phyloP scores from a whole-genome alignment of 768 basidiomycete genomes.

The Terana coerulea region DNA sequence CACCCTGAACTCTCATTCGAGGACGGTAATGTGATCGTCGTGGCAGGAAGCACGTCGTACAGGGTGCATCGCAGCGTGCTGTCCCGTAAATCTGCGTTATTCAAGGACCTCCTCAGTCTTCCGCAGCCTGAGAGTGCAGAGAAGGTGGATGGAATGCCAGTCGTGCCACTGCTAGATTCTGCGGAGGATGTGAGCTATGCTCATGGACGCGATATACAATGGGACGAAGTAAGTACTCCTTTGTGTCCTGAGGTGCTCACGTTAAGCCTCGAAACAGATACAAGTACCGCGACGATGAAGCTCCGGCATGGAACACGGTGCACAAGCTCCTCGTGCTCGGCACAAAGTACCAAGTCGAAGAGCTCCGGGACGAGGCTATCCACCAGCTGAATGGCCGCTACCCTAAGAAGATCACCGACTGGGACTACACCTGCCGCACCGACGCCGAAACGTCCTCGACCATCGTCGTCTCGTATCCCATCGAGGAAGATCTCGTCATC shows the following conservation, averaged over 20 bases:
- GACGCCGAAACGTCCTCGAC: slow-evolving; percentile 6
- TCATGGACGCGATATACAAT: slow-evolving; percentile 9
- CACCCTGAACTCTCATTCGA: slow-evolving; percentile 3
- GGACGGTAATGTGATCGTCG: slow-evolving; percentile 9
- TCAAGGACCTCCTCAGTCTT: slow-evolving; percentile 9
- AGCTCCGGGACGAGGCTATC: slow-evolving; percentile 9
- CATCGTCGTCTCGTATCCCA: slow-evolving; percentile 9
- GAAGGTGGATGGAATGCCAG: slow-evolving; percentile 7
- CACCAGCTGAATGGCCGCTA: slow-evolving; percentile 9
- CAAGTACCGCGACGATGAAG: slow-evolving; percentile 3
- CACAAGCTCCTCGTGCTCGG: slow-evolving; percentile 7
- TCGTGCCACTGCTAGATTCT: slow-evolving; percentile 4
- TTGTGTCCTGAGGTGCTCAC: neutral
- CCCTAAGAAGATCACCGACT: slow-evolving; percentile 6
- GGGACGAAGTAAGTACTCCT: neutral
- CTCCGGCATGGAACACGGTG: neutral
- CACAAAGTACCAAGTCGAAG: slow-evolving; percentile 11
- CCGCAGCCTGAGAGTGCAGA: slow-evolving; percentile 9
- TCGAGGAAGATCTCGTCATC: slow-evolving; percentile 8
- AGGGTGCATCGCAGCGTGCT: slow-evolving; percentile 1
- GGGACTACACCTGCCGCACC: slow-evolving; percentile 10
- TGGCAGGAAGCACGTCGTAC: slow-evolving; percentile 4
- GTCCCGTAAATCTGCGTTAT: slow-evolving; percentile 8
- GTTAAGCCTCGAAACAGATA: neutral
- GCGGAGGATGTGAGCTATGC: neutral